Percentiles rank a stretch among this genome's conserved stretches.
Evolutionary conservation across 2,329 filamentous ascomycete genomes (phyloP).

Genomic region (Cytospora mali): DNA sequence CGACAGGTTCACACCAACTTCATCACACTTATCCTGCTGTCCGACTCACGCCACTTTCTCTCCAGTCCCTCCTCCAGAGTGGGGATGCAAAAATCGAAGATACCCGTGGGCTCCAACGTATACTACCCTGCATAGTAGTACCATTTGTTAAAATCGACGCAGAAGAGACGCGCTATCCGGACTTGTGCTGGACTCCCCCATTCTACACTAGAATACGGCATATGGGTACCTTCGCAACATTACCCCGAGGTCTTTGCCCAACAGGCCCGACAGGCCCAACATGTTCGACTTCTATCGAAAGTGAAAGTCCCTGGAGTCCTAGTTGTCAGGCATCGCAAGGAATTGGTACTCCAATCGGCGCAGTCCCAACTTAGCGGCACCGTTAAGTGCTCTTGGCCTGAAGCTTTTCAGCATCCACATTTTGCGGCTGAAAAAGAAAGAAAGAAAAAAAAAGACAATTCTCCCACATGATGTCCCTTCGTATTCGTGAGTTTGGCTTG

Average conservation of each 20-base stretch:
- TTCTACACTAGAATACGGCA: too few relatives aligned
- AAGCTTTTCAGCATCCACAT: too few relatives aligned
- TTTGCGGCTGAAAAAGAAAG: too few relatives aligned
- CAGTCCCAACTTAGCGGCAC: too few relatives aligned
- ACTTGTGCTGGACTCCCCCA: too few relatives aligned
- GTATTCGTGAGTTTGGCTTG: too few relatives aligned
- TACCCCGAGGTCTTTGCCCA: not conserved
- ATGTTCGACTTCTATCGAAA: not conserved
- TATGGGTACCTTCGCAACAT: too few relatives aligned
- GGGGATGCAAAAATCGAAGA: not conserved
- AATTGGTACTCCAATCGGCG: too few relatives aligned
- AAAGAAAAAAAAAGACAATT: too few relatives aligned
- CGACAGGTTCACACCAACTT: not conserved
- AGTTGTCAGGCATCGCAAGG: too few relatives aligned
- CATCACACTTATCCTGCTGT: not conserved
- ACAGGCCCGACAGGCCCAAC: not conserved
- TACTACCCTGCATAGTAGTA: too few relatives aligned
- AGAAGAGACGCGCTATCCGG: not conserved
- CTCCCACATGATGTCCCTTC: slow-evolving; percentile 1
- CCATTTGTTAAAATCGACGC: not conserved
- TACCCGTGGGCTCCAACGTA: not conserved
- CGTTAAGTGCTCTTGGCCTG: too few relatives aligned
- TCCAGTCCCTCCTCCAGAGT: not conserved
- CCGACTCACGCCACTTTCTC: slow-evolving; percentile 17
- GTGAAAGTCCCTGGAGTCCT: not conserved